phyloP scores from a whole-genome alignment of 108 stramenopile genomes.

The Chaetoceros muelleri region DNA sequence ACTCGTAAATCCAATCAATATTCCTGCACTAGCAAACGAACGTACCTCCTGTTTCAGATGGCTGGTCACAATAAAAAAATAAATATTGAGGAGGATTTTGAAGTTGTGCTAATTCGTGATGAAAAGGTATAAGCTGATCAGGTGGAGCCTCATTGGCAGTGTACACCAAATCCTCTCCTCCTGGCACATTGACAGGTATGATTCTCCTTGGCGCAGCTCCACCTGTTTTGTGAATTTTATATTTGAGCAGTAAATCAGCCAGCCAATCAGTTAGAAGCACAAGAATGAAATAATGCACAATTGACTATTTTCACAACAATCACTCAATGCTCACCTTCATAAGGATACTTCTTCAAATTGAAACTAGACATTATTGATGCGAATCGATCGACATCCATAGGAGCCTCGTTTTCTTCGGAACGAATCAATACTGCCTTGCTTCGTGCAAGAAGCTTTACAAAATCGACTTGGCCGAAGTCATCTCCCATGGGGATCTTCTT shows the following conservation, averaged over 20 bases:
- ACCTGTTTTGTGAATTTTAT: background rate
- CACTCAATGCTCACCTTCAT: too few relatives aligned
- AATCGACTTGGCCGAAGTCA: background rate
- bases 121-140: constrained; percentile 69
- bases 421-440: constrained; percentile 64
- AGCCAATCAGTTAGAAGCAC: background rate
- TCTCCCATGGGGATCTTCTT: background rate
- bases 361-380: constrained; percentile 36
- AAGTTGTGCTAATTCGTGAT: constrained; percentile 76
- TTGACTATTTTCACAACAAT: constrained; percentile 6
- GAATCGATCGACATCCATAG: constrained; percentile 52
- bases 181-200: constrained; percentile 33
- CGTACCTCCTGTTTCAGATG: constrained; percentile 57
- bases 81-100: constrained; percentile 59
- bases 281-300: constrained; percentile 5
- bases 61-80: constrained; percentile 69
- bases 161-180: constrained; percentile 45
- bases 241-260: background rate
- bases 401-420: constrained; percentile 21
- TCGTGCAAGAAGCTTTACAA: constrained; percentile 30
- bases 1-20: too few relatives aligned
- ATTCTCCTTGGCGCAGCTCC: constrained; percentile 61
- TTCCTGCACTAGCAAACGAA: too few relatives aligned
- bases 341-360: constrained; percentile 41
- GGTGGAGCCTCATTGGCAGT: constrained; percentile 76